Base-by-base conservation (phyloP, 495 filamentous ascomycete species). In the Penicillium bovifimosum region DNA sequence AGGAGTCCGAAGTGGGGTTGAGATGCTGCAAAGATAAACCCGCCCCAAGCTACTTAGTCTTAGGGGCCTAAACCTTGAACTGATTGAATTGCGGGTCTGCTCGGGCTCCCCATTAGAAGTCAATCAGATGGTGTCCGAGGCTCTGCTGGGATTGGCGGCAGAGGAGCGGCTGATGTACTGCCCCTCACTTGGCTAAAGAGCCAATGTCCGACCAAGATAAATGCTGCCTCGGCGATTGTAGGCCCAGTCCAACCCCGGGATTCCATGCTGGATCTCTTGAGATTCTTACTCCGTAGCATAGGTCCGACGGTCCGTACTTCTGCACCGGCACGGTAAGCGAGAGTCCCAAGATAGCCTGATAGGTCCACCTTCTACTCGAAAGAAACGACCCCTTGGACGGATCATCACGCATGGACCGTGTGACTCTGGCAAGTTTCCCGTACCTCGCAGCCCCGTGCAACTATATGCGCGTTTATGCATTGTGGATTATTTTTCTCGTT, bases 101-200 rank as follows among this genome's bases (percentile, higher is more conserved):
- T 50, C 48, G 53, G 56, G 46, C 31, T 52, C n/a, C 3, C 34
- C 10, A 16, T 34, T 27, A 53, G 28, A 16, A 28, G 16, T 64
- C 52, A 64, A 61, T 59, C 59, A 62, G 32, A 62, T 56, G 55
- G 49, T 41, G 53, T 55, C 55, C 59, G 53, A 51, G 50, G 55
- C 53, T 62, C 50, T 44, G 46, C 57, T 42, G 55, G 50, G 43
- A 58, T 40, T 50, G 49, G 51, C 41, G 28, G 58, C 50, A 56
- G 29, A 40, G 26, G 31, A 54, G 47, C 53, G 55, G 48, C 59
- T 46, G 50, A 59, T 56, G 50, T 42, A 26, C 42, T 51, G 44
- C 55, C 51, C 55, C 51, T 58, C 55, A 39, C 39, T 53, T 48
- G 29, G 16, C 24, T 47, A 18, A 17, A 20, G 20, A 16, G 31